These are phyloP conservation scores for Cnidoscolus chayamansa DNA, from an alignment of 441 rosid genomes.

Conservation along the genomic window DNA sequence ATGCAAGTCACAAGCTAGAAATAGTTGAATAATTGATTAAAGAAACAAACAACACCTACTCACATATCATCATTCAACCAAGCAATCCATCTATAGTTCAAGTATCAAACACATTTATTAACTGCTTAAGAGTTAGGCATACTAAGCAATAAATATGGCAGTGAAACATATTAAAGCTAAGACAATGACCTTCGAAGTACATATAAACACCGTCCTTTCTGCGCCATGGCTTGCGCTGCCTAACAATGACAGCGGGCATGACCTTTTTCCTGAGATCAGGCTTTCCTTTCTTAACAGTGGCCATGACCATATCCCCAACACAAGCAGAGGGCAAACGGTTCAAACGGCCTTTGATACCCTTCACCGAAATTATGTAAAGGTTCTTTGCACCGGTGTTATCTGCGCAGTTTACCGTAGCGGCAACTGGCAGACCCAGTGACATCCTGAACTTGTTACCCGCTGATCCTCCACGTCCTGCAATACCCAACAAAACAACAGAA, in stretches of 20 bases:
- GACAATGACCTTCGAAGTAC: slow-evolving; percentile 68
- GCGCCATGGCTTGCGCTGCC: slow-evolving; percentile 89
- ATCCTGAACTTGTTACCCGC: slow-evolving; percentile 94
- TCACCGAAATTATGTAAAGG: slow-evolving; percentile 76
- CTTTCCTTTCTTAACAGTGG: slow-evolving; percentile 77
- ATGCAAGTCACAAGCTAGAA: not conserved
- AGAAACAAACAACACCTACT: not conserved
- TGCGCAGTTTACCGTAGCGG: slow-evolving; percentile 92
- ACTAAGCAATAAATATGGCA: not conserved
- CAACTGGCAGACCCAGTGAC: slow-evolving; percentile 98
- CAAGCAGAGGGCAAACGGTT: slow-evolving; percentile 69
- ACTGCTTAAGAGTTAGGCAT: not conserved
- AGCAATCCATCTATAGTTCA: not conserved
- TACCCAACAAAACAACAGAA: not conserved
- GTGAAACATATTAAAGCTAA: not conserved
- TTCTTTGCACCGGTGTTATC: slow-evolving; percentile 91
- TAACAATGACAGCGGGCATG: slow-evolving; percentile 72
- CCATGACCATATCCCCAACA: slow-evolving; percentile 87
- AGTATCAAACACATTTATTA: too few species aligned
- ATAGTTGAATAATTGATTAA: not conserved
- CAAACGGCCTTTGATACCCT: slow-evolving; percentile 77
- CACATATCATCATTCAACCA: not conserved
- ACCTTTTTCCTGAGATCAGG: slow-evolving; percentile 79
- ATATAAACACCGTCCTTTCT: slow-evolving; percentile 90
- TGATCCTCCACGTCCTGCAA: slow-evolving; percentile 76